Percentiles rank a stretch among this genome's conserved stretches.
Evolutionary conservation across 192 early-diverging fungal genomes (phyloP).

Genomic region (Coemansia sp.): DNA sequence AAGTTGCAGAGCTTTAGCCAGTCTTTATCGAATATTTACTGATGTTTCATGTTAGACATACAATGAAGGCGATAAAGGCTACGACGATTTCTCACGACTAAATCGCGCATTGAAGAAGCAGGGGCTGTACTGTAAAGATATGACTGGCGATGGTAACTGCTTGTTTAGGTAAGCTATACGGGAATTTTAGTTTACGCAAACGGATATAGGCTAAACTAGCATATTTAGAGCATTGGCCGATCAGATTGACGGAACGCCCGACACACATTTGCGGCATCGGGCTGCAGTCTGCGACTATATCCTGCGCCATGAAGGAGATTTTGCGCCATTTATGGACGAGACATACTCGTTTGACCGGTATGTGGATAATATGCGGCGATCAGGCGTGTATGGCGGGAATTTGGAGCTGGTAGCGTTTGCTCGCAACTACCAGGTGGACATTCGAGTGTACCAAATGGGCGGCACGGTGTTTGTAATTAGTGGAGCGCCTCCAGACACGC

Average conservation of each 20-base stretch:
- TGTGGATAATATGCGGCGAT: slow-evolving; percentile 57
- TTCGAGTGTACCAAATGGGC: slow-evolving; percentile 69
- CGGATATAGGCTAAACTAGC: not conserved
- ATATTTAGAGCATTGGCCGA: slow-evolving; percentile 62
- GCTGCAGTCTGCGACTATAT: slow-evolving; percentile 64
- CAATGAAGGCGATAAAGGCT: slow-evolving; percentile 2
- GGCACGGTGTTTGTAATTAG: slow-evolving; percentile 66
- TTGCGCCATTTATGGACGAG: slow-evolving; percentile 65
- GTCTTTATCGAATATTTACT: too few species aligned
- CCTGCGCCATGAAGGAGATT: slow-evolving; percentile 57
- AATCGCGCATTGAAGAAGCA: slow-evolving; percentile 55
- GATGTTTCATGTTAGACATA: not conserved
- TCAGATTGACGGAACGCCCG: slow-evolving; percentile 61
- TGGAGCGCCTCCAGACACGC: slow-evolving; percentile 54
- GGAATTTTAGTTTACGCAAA: not conserved
- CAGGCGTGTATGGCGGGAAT: slow-evolving; percentile 69
- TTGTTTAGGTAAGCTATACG: slow-evolving; percentile 56
- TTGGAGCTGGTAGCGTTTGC: slow-evolving; percentile 74
- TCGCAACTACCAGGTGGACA: slow-evolving; percentile 58
- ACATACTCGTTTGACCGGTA: slow-evolving; percentile 58
- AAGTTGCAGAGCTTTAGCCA: not conserved
- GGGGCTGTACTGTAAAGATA: slow-evolving; percentile 63
- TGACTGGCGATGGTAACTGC: slow-evolving; percentile 72
- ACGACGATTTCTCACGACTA: slow-evolving; percentile 47
- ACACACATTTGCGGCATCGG: slow-evolving; percentile 56